These are phyloP conservation scores for Monascus ruber DNA, from an alignment of 2,329 filamentous ascomycete genomes.

Conservation along the genomic window DNA sequence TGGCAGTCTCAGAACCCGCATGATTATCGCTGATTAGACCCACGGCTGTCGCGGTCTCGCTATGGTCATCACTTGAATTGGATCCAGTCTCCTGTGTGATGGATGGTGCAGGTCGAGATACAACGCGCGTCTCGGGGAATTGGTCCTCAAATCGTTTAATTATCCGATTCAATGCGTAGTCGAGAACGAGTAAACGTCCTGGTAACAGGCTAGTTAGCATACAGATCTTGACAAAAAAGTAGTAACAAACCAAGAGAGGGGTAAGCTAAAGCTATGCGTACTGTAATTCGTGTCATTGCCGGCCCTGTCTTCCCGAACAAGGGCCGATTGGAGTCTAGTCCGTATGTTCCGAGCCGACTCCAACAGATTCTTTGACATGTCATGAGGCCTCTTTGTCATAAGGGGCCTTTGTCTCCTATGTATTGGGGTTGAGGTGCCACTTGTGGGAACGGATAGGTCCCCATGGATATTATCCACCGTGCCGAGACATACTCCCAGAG, in stretches of 20 bases:
- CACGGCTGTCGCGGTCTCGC: conserved; percentile 21
- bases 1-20: conserved; percentile 20
- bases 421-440: conserved; percentile 44
- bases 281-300: conserved; percentile 68
- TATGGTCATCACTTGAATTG: conserved; percentile 21
- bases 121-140: conserved; percentile 72
- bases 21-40: conserved; percentile 11
- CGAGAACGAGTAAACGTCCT: conserved; percentile 74
- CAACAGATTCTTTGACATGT: conserved; percentile 86
- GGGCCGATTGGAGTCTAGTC: conserved; percentile 66
- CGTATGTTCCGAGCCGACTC: conserved; percentile 83
- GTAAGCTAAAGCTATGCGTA: conserved; percentile 33
- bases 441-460: conserved; percentile 32
- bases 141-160: conserved; percentile 95
- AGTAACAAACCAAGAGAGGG: not conserved
- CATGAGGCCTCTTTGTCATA: conserved; percentile 60
- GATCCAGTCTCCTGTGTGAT: conserved; percentile 18
- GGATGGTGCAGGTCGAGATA: conserved; percentile 11
- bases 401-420: conserved; percentile 39
- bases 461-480: conserved; percentile 51
- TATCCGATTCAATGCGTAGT: conserved; percentile 77
- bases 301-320: conserved; percentile 60
- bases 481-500: conserved; percentile 77
- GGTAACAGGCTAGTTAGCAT: conserved; percentile 14
- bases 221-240: conserved; percentile 1